Conservation (phyloP, 2,329 filamentous ascomycete genomes). For the Fusarium marasasianum region DNA sequence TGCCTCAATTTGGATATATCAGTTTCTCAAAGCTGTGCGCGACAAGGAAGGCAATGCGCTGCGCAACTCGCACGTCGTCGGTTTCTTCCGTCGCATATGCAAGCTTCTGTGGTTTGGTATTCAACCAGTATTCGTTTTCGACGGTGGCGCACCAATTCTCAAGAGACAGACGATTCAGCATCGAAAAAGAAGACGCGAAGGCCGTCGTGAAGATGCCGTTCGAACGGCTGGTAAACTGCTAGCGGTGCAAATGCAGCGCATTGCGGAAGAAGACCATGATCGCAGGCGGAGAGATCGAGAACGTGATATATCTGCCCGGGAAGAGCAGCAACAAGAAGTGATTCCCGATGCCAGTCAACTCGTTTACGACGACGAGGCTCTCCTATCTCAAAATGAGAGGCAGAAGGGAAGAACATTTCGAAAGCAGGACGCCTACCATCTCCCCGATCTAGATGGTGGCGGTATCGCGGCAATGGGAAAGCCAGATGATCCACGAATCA, state of each 20-base stretch:
- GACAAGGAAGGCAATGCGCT: constrained; percentile 98
- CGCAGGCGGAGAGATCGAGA: constrained; percentile 64
- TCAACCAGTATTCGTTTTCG: constrained; percentile 96
- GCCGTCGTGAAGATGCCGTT: constrained; percentile 89
- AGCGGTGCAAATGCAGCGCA: constrained; percentile 91
- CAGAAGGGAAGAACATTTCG: constrained; percentile 79
- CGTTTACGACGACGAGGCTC: constrained; percentile 90
- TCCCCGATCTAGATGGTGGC: constrained; percentile 83
- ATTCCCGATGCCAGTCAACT: constrained; percentile 74
- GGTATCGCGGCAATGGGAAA: constrained; percentile 87
- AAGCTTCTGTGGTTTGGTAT: constrained; percentile 97
- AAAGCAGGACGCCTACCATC: constrained; percentile 94
- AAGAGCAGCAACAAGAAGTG: constrained; percentile 67
- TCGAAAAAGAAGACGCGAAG: constrained; percentile 83
- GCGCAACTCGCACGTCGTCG: constrained; percentile 94
- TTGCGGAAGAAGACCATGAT: constrained; percentile 84
- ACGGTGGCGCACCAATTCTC: constrained; percentile 89
- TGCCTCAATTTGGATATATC: constrained; percentile 99
- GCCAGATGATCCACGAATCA: constrained; percentile 92
- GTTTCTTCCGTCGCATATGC: constrained; percentile 98
- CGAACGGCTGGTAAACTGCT: constrained; percentile 90
- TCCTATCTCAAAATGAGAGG: constrained; percentile 82
- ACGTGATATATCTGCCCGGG: constrained; percentile 52
- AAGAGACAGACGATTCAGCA: constrained; percentile 90
- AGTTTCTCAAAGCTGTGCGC: constrained; percentile 97